These are phyloP conservation scores for Microbotryum silenes-acaulis DNA, from an alignment of 1,284 basidiomycete genomes.

Conservation along the genomic window DNA sequence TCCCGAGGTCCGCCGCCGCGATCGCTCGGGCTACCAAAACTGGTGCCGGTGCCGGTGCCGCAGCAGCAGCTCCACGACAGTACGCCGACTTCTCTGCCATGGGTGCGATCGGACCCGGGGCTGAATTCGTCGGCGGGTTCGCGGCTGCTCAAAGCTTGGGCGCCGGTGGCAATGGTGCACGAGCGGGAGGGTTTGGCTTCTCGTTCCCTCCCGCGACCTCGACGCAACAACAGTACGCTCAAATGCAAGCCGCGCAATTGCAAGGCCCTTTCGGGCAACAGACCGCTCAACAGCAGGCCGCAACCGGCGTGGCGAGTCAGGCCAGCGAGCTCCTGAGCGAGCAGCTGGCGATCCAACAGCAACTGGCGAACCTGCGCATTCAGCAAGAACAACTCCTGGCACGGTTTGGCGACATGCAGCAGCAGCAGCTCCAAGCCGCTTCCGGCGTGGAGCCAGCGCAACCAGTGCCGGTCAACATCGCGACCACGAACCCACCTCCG, in stretches of 20 bases:
- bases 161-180: neutral
- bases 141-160: neutral
- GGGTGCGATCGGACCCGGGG: neutral
- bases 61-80: no score
- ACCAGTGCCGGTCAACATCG: constrained; percentile 37
- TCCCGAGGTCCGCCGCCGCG: constrained; percentile 13
- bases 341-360: constrained; percentile 44
- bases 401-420: constrained; percentile 39
- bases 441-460: neutral
- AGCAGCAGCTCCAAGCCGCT: neutral
- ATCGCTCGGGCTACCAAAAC: no score
- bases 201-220: neutral
- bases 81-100: no score
- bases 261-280: neutral
- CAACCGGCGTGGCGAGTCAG: neutral
- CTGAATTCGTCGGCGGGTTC: neutral
- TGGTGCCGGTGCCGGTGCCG: no score
- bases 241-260: constrained; percentile 17
- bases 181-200: constrained; percentile 5
- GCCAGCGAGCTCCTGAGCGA: constrained; percentile 37
- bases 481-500: no score
- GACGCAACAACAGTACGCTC: neutral
- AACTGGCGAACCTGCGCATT: constrained; percentile 43
- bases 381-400: constrained; percentile 44
- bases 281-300: constrained; percentile 2